Evolutionary conservation across 345 rosid species (phyloP), one percentile per base, ranked within the genome.

Genomic region (Luvunga scandens): DNA sequence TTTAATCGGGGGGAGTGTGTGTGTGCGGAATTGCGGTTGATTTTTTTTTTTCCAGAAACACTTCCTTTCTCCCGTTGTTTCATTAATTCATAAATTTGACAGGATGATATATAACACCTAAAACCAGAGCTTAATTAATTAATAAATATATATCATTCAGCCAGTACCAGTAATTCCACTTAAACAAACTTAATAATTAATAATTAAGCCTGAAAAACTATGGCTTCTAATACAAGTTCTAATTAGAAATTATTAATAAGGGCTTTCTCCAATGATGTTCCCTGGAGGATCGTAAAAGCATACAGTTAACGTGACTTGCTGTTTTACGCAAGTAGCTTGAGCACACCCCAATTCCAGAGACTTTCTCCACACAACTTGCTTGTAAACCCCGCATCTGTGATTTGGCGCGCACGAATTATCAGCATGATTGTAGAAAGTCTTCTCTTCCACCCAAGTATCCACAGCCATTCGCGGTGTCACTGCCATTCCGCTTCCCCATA

Each of bases 281-380:
- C 98, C 98, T 13, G 98, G 98, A 62, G 98, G 98, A 80, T 89
- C 80, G 61, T 91, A 93, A 73, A 91, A 90, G 77, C 98, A 95
- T 19, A 95, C 76, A 13, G 98, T 93, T 70, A 93, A 78, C 74
- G 85, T 88, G 18, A 87, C 81, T 76, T 81, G 82, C 34, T 83
- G 88, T 59, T 88, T 86, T 0, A 64, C 50, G 74, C 98, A 93
- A 55, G 80, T 78, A 60, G 88, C 94, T 72, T 91, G 92, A 2
- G 89, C 90, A 74, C 98, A 95, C 1, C 98, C 98, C 60, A 93
- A 39, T 77, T 88, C 94, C 75, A 70, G 33, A 3, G 95, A 89
- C 72, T 90, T 87, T 73, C 83, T 88, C 98, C 97, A 93, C 56
- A 95, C 97, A 36, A 93, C 97, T 81, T 93, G 98, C 28, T 79